phyloP scores from a whole-genome alignment of 176 grass and related monocot genomes.

The Hyparrhenia diplandra region DNA sequence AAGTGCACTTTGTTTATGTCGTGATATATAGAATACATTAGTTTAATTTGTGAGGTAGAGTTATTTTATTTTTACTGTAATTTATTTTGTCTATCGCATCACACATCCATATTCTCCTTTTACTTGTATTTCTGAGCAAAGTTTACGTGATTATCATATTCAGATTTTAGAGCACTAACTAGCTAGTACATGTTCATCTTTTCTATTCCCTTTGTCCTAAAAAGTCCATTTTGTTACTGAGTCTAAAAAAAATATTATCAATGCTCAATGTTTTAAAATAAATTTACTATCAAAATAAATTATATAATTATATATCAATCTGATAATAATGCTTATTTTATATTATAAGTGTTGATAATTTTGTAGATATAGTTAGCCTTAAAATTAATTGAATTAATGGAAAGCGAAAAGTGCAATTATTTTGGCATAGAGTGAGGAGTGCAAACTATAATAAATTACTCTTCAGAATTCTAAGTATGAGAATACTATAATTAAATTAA shows the following conservation, averaged over 20 bases:
- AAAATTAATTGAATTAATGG: not conserved
- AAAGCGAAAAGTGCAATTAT: no score
- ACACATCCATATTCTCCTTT: not conserved
- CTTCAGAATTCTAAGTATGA: not conserved
- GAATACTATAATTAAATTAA: no score
- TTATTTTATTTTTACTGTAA: not conserved
- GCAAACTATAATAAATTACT: not conserved
- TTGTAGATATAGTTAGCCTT: not conserved
- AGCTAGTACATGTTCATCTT: not conserved
- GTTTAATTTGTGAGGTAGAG: not conserved
- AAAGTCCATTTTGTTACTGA: no score
- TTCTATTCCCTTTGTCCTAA: not conserved
- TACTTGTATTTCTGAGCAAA: not conserved
- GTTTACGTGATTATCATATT: not conserved
- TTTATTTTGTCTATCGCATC: not conserved
- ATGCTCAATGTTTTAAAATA: no score
- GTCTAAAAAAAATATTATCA: no score
- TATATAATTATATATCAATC: no score
- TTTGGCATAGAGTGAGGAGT: no score
- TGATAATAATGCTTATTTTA: no score
- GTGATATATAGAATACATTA: not conserved
- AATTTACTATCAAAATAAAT: no score
- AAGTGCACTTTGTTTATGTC: not conserved
- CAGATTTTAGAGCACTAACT: not conserved
- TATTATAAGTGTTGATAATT: no score